Base-by-base conservation (phyloP, 2,329 filamentous ascomycete genomes). In the Hymenoscyphus scutula region DNA sequence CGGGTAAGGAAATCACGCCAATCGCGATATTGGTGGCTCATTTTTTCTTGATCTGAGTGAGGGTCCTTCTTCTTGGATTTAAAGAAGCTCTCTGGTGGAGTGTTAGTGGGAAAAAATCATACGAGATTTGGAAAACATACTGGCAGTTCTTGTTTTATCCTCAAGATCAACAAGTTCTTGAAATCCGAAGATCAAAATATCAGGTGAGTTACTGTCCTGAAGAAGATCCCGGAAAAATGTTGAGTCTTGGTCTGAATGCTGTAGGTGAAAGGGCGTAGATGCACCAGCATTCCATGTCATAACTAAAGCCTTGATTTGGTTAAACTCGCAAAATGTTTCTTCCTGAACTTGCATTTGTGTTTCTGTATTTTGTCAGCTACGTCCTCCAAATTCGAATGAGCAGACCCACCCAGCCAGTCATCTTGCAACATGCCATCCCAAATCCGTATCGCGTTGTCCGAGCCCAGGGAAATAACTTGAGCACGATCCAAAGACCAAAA, bases 101-200 rank as follows among this genome's bases (percentile, higher is more conserved):
- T 29, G 61, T 80, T 70, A 80, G 74, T 57, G 15, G 48, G 25
- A 48, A 30, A 15, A 11, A 8, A 2, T 54, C 56, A 27, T 19
- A 51, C 1, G 10, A 19, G 34, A 8, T 58, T 45, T 29, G 17
- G 32, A 53, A 29, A 41, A 81, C 83, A 72, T 76, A 86, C 87
- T 97, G n/a, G 95, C 95, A 25, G 94, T 98, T 58, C 96, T 90
- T 69, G 93, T 96, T 79, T 98, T 98, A 77, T 99, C 91, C 75
- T 99, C 95, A 7, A 99, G 81, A 73, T 99, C 95, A 3, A 99
- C 95, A n/a, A 99, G 82, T 76, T 99, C 95, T 76, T 99, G 95
- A 75, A 99, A 99, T 1, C 93, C 94, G 79, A 99, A 99, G 0
- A 98, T 85, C 2, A 98, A 78, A 57, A 99, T 92, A 69, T 98